These are phyloP conservation scores for Cytidiella melzeri DNA, from an alignment of 768 basidiomycete species.

Conservation along the genomic window DNA sequence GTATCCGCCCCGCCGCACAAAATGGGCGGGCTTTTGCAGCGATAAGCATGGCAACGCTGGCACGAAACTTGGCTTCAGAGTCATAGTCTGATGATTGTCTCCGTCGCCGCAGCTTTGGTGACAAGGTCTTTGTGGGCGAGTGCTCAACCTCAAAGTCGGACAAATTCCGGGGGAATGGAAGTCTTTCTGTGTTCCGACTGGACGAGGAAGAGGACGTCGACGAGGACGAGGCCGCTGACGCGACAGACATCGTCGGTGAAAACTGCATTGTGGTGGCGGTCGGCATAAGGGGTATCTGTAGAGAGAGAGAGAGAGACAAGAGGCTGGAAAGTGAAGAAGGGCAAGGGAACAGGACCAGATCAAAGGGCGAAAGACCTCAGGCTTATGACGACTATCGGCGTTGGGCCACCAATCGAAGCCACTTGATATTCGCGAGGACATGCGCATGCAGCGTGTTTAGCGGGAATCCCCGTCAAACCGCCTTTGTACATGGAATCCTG, in stretches of 20 bases:
- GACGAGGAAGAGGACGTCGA: conserved; percentile 17
- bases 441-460: conserved; percentile 18
- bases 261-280: conserved; percentile 2
- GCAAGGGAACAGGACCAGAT: conserved; percentile 8
- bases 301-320: conserved; percentile 8
- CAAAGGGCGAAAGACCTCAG: conserved; percentile 10
- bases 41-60: conserved; percentile 50
- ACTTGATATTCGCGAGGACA: conserved; percentile 11
- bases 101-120: conserved; percentile 18
- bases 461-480: conserved; percentile 12
- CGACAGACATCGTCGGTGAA: conserved; percentile 19
- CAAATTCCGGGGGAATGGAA: conserved; percentile 33
- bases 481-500: conserved; percentile 2
- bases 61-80: conserved; percentile 47
- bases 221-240: conserved; percentile 18
- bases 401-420: conserved; percentile 5
- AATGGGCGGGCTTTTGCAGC: conserved; percentile 56
- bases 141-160: conserved; percentile 65
- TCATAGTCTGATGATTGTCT: conserved; percentile 37
- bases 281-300: conserved; percentile 1
- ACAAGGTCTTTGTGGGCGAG: conserved; percentile 12
- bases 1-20: conserved; percentile 61
- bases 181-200: conserved; percentile 35
- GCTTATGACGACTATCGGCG: conserved; percentile 21
- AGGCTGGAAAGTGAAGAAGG: background rate